Percentiles rank a stretch among this genome's conserved stretches.
phyloP scores from a whole-genome alignment of 768 basidiomycete species.

The Agaricus sinodeliciosus region DNA sequence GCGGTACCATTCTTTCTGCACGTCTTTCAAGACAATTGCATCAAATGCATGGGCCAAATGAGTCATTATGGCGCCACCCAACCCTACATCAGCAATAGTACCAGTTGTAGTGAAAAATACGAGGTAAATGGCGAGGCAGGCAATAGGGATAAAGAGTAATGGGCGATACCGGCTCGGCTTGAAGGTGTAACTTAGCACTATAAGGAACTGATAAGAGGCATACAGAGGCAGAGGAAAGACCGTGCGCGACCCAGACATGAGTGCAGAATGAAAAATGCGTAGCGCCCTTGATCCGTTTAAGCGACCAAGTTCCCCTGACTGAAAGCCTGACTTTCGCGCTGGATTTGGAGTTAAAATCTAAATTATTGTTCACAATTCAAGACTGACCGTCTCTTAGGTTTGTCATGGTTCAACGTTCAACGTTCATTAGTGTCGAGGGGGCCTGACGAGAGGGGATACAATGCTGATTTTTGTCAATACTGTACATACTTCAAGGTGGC shows the following conservation, averaged over 20 bases:
- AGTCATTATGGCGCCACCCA: conserved; percentile 18
- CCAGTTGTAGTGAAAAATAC: conserved; percentile 23
- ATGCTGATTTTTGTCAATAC: too few relatives aligned
- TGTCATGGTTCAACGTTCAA: too few relatives aligned
- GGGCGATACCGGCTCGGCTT: conserved; percentile 5
- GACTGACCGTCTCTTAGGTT: too few relatives aligned
- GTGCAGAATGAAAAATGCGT: not conserved
- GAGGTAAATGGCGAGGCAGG: conserved; percentile 17
- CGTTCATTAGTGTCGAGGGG: too few relatives aligned
- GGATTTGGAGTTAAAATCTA: too few relatives aligned
- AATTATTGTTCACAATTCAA: too few relatives aligned
- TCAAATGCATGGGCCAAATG: conserved; percentile 23
- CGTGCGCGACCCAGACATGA: conserved; percentile 2
- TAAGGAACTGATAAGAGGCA: not conserved
- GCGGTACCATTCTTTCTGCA: conserved; percentile 13
- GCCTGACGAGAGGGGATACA: too few relatives aligned
- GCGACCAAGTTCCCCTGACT: too few relatives aligned
- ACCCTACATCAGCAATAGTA: conserved; percentile 16
- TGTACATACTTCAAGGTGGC: too few relatives aligned
- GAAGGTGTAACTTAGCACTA: conserved; percentile 1
- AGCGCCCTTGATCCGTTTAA: too few relatives aligned
- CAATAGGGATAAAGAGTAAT: conserved; percentile 11
- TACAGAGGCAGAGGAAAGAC: conserved; percentile 5
- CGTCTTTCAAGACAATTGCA: conserved; percentile 21
- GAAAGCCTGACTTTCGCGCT: too few relatives aligned